Evolutionary conservation across 164 flowering plant species (phyloP).

Genomic region (Tinospora cordifolia): DNA sequence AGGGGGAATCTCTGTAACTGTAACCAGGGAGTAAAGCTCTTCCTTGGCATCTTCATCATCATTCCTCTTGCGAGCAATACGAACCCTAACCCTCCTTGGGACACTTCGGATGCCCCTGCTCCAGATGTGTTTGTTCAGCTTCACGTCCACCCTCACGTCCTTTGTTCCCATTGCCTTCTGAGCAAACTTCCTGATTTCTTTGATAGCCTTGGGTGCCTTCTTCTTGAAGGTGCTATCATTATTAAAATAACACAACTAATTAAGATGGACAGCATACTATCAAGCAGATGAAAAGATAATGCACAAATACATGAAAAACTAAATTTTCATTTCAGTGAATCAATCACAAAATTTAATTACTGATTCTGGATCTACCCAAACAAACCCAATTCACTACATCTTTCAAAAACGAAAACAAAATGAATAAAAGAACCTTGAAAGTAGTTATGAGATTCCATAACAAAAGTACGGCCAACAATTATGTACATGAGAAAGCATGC

Average conservation of each 20-base stretch:
- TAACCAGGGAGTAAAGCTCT: conserved; percentile 15
- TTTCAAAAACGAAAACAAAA: no score
- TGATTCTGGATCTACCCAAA: no score
- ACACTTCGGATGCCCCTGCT: conserved; percentile 13
- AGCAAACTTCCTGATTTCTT: conserved; percentile 11
- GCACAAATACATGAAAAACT: not conserved
- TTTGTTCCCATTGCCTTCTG: conserved; percentile 14
- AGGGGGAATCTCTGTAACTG: conserved; percentile 7
- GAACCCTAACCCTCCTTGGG: conserved; percentile 15
- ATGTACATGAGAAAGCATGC: not conserved
- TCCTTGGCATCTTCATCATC: conserved; percentile 16
- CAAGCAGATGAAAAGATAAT: no score
- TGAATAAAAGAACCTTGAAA: no score
- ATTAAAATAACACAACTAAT: not conserved
- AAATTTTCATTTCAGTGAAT: no score
- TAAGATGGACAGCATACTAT: not conserved
- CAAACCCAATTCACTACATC: no score
- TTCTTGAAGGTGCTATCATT: conserved; percentile 12
- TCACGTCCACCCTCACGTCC: conserved; percentile 14
- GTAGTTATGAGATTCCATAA: not conserved
- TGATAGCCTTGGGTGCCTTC: conserved; percentile 16
- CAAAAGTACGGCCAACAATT: not conserved
- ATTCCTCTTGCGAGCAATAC: conserved; percentile 14
- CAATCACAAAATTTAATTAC: no score
- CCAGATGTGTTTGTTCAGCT: conserved; percentile 15